Evolutionary conservation across 1,139 yeast species (phyloP).

Genomic region (Pichia sp.): DNA sequence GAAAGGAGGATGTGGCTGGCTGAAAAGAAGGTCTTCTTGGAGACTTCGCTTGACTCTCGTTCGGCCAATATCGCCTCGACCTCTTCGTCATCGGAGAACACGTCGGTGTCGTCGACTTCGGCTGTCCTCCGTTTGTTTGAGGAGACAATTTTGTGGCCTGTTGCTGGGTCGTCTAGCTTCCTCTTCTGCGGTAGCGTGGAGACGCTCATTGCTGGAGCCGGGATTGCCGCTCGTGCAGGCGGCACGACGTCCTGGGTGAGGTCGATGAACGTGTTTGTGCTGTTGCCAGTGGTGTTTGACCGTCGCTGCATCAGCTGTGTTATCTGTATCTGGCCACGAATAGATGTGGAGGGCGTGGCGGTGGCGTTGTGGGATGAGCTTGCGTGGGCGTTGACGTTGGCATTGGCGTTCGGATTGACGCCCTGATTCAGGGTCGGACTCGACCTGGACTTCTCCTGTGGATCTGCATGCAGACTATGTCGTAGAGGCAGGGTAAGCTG

Average conservation of each 20-base stretch:
- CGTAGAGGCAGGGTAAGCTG: neutral
- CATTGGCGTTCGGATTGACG: no score
- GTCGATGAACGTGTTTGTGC: slow-evolving; percentile 17
- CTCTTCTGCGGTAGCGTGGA: slow-evolving; percentile 1
- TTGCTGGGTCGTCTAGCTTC: neutral
- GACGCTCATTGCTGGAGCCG: neutral
- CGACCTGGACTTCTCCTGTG: neutral
- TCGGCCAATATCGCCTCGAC: slow-evolving; percentile 13
- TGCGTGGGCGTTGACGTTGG: neutral
- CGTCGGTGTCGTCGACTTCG: slow-evolving; percentile 20
- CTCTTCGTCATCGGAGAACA: slow-evolving; percentile 28
- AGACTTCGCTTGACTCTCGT: neutral
- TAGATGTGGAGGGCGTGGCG: neutral
- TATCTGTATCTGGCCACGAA: slow-evolving; percentile 15
- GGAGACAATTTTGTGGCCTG: neutral
- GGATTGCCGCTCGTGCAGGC: neutral
- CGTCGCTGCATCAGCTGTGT: slow-evolving; percentile 17
- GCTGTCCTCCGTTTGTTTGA: neutral
- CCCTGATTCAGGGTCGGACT: no score
- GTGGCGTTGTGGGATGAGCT: no score
- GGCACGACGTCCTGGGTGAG: slow-evolving; percentile 18
- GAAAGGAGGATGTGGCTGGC: neutral
- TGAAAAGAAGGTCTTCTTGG: neutral
- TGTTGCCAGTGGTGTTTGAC: slow-evolving; percentile 4
- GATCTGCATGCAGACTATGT: neutral